A percentile compares a stretch with the other conserved stretches of the same genome.
Conservation (phyloP, 805 yeast species). For the Brettanomyces naardenensis region DNA sequence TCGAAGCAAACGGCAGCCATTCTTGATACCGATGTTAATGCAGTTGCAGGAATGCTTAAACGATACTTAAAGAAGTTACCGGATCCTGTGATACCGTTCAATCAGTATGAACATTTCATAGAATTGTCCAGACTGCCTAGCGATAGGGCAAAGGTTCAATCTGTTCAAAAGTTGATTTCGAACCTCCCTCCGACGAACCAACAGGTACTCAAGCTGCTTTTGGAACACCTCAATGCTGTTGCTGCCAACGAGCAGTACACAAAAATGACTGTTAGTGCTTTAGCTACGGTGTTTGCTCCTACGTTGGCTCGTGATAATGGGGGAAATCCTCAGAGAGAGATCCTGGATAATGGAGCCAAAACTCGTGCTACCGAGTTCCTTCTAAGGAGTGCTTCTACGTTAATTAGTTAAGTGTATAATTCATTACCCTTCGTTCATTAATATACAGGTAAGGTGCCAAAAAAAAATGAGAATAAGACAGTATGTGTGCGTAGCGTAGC, state of each 20-base stretch:
- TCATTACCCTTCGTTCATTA: not conserved
- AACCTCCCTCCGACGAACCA: slow-evolving; percentile 64
- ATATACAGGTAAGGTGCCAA: not conserved
- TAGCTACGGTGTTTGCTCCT: slow-evolving; percentile 93
- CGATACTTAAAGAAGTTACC: slow-evolving; percentile 80
- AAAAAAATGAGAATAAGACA: no score
- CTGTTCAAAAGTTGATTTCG: slow-evolving; percentile 37
- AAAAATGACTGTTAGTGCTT: slow-evolving; percentile 75
- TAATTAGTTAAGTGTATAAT: not conserved
- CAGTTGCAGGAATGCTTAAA: slow-evolving; percentile 79
- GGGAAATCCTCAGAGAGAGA: slow-evolving; percentile 68
- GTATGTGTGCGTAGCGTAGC: no score
- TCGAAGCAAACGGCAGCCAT: slow-evolving; percentile 5
- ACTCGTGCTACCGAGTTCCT: slow-evolving; percentile 73
- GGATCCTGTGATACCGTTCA: slow-evolving; percentile 73
- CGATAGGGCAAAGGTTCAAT: slow-evolving; percentile 28
- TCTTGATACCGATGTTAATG: slow-evolving; percentile 59
- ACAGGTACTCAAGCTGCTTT: slow-evolving; percentile 44
- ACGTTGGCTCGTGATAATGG: slow-evolving; percentile 66
- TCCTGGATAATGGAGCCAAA: slow-evolving; percentile 74
- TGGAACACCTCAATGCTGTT: slow-evolving; percentile 59
- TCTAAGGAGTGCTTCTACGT: slow-evolving; percentile 30
- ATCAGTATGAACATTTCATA: slow-evolving; percentile 60
- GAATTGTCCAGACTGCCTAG: slow-evolving; percentile 33
- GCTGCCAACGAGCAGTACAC: slow-evolving; percentile 46